Evolutionary conservation across 2,329 filamentous ascomycete species (phyloP), one percentile per base, ranked within the genome.

Genomic region (Trichophyton simii): DNA sequence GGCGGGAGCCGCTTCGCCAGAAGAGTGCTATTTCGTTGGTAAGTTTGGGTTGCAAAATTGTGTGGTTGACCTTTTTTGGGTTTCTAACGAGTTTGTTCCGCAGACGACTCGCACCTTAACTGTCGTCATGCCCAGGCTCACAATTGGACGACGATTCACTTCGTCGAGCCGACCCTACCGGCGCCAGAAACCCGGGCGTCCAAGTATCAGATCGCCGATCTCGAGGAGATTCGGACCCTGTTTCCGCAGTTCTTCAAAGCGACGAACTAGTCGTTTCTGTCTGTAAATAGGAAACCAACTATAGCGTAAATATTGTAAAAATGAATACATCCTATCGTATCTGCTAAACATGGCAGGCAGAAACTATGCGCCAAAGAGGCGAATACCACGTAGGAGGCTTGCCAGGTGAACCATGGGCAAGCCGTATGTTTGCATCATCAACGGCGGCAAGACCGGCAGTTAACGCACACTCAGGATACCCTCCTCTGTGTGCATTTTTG

Each of bases 21-120:
- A 87, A 50, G 82, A 90, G 63, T 97, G 92, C 74, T 99, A 87
- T 71, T 99, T 96, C 73, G 90, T 99, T 67, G 91, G 90, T 94
- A 77, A 70, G 88, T 78, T n/a, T 3, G 6, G 8, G 11, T 36
- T 22, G 18, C 44, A 28, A 6, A 28, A 28, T 11, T 11, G 11
- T 3, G 34, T 3, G 34, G 34, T 36, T 36, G 34, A 36, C 31
- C 57, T 20, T 52, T 60, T n/a, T 54, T 28, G 48, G 9, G 44
- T 57, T 11, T 13, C 60, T 15, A n/a, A 54, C 44, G 18, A 18
- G n/a, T 48, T 48, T 7, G 20, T 18, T 48, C 34, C 34, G 34
- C 34, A 90, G 94, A 99, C 71, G 94, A 99, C 72, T 96, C 91
- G 0, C 84, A 83, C 62, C 74, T 86, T 65, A 99, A 99, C 71